Conservation (phyloP, 768 basidiomycete species). For the Trametes coccinea region DNA sequence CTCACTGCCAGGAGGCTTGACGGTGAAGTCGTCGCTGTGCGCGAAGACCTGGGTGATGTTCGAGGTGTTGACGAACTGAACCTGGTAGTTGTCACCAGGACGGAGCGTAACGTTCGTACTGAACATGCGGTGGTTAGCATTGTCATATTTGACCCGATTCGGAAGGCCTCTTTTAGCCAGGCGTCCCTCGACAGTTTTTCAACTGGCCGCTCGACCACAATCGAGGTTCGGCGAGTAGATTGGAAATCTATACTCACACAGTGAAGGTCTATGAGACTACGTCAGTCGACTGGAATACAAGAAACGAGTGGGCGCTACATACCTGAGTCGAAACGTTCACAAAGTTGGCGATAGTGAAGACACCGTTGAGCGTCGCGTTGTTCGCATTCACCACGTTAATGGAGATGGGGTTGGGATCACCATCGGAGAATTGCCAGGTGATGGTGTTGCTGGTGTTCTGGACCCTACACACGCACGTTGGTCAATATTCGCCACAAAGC, state of each 20-base stretch:
- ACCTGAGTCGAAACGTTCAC: constrained; percentile 34
- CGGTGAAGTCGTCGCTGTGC: constrained; percentile 34
- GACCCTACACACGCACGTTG: constrained; percentile 31
- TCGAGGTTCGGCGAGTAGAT: no score
- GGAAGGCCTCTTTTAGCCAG: no score
- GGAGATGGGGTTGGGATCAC: constrained; percentile 37
- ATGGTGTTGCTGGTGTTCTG: constrained; percentile 37
- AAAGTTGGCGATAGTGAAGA: constrained; percentile 36
- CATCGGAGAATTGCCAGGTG: constrained; percentile 33
- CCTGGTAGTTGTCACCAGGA: constrained; percentile 32
- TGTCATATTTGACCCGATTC: no score
- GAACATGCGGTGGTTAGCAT: constrained; percentile 6
- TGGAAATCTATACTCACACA: background rate
- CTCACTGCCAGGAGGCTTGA: constrained; percentile 41
- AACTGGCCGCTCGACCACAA: background rate
- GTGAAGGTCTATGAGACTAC: constrained; percentile 21
- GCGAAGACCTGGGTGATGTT: constrained; percentile 38
- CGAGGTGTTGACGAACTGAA: constrained; percentile 37
- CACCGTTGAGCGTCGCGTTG: constrained; percentile 37
- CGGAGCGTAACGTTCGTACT: constrained; percentile 39
- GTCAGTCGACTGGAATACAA: background rate
- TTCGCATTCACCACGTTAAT: constrained; percentile 36
- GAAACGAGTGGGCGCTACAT: background rate
- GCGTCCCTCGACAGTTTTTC: no score
- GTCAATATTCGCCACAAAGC: background rate